Percentiles rank a stretch among this genome's conserved stretches.
Evolutionary conservation across 352 stramenopile genomes (phyloP).

Genomic region (Phytophthora niederhauseri): DNA sequence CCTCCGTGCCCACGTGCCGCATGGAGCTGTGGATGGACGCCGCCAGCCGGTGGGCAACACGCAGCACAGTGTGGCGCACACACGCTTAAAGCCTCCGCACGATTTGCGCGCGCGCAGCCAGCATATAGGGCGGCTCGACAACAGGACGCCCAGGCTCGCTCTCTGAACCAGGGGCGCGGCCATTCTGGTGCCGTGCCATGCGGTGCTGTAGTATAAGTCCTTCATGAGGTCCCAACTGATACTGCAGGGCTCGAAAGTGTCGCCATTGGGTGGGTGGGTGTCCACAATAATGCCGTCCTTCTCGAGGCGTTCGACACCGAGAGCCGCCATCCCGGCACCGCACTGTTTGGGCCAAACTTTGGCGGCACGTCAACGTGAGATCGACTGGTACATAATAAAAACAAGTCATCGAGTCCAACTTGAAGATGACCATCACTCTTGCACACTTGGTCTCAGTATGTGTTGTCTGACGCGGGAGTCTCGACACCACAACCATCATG

Average conservation of each 20-base stretch:
- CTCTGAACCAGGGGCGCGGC: background rate
- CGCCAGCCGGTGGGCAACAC: conserved; percentile 25
- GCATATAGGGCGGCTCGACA: conserved; percentile 18
- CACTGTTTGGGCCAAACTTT: too few species aligned
- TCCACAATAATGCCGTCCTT: background rate
- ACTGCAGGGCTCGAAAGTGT: background rate
- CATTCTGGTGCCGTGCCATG: background rate
- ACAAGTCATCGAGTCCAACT: conserved; percentile 13
- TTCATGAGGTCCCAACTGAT: background rate
- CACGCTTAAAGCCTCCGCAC: conserved; percentile 14
- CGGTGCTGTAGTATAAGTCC: background rate
- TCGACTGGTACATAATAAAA: conserved; percentile 1
- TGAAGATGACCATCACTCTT: conserved; percentile 24
- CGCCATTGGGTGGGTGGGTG: background rate
- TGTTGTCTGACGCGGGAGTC: background rate
- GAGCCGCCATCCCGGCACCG: background rate
- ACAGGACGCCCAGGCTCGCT: conserved; percentile 10
- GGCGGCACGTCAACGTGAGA: background rate
- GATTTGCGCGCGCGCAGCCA: conserved; percentile 28
- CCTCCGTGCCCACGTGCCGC: conserved; percentile 9
- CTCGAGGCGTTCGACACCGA: background rate
- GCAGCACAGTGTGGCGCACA: too few species aligned
- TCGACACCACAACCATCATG: conserved; percentile 26
- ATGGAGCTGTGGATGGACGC: conserved; percentile 19
- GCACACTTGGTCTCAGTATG: conserved; percentile 15